phyloP scores from a whole-genome alignment of 768 basidiomycete species.

The Suillus ampliporus region DNA sequence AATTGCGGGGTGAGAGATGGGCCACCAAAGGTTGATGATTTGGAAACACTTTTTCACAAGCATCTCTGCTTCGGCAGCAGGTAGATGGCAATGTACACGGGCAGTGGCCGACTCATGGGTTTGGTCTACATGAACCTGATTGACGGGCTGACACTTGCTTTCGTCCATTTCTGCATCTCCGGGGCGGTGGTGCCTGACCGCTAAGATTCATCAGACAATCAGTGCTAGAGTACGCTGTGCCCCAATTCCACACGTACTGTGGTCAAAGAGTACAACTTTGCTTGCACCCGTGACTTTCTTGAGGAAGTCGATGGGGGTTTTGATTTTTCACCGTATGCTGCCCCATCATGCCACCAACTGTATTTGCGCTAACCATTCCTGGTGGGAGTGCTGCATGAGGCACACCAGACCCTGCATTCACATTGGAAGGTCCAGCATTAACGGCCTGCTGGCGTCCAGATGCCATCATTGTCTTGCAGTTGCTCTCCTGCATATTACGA shows the following conservation, averaged over 20 bases:
- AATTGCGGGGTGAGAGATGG: slow-evolving; percentile 50
- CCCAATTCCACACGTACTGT: slow-evolving; percentile 48
- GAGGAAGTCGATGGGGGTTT: slow-evolving; percentile 48
- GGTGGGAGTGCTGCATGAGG: slow-evolving; percentile 20
- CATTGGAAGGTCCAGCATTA: slow-evolving; percentile 14
- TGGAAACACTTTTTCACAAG: slow-evolving; percentile 57
- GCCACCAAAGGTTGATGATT: slow-evolving; percentile 67
- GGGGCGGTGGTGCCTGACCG: slow-evolving; percentile 53
- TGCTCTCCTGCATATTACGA: slow-evolving; percentile 64
- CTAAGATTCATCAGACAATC: slow-evolving; percentile 29
- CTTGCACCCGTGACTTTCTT: slow-evolving; percentile 66
- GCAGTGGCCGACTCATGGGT: slow-evolving; percentile 48
- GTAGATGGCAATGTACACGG: slow-evolving; percentile 58
- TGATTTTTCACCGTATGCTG: slow-evolving; percentile 30
- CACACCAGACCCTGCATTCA: slow-evolving; percentile 24
- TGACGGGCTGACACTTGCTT: slow-evolving; percentile 48
- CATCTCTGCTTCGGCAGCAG: slow-evolving; percentile 47
- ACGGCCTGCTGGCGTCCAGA: slow-evolving; percentile 40
- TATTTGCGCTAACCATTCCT: slow-evolving; percentile 23
- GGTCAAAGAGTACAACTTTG: slow-evolving; percentile 67
- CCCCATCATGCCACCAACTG: slow-evolving; percentile 28
- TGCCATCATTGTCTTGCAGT: slow-evolving; percentile 56
- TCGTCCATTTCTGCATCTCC: slow-evolving; percentile 41
- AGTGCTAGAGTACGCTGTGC: neutral
- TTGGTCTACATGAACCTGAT: slow-evolving; percentile 56